Evolutionary conservation across 2,329 filamentous ascomycete species (phyloP), one percentile per base, ranked within the genome.

Genomic region (Cryphonectria japonica): DNA sequence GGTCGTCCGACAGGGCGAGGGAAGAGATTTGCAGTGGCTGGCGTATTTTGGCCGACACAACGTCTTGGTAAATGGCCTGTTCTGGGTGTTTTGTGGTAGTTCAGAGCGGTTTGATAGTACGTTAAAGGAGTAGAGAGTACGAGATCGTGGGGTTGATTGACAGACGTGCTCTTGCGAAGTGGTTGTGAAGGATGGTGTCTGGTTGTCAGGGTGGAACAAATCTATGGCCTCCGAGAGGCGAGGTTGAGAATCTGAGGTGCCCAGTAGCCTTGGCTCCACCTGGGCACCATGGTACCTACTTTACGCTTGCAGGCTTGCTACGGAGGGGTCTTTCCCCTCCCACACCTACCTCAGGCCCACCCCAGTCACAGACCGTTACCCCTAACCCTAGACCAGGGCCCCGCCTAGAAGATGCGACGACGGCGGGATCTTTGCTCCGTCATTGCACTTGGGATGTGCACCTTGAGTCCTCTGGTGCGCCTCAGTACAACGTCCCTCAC

Each of bases 11-110:
- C n/a, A 19, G 61, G 39, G 22, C 13, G 37, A 43, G 61, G 41
- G 61, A 64, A 64, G 61, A 64, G 61, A 64, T 64, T 64, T 64
- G 61, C 61, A 64, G 61, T 64, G 61, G 61, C 39, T 64, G 61
- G 39, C 37, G 39, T 26, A 32, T 46, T 46, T 29, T 43, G 61
- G 14, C 14, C n/a, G 14, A 26, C 29, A 32, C 26, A 29, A 43
- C 13, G 34, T 29, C 60, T 26, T 43, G 22, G 41, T n/a, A 29
- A 8, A 64, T n/a, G 41, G 9, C 14, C n/a, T 29, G 9, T 46
- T 14, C 7, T 46, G 39, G 22, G 13, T 46, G 3, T 29, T 43
- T 64, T n/a, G 37, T 11, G n/a, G 22, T 7, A 6, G 2, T 46
- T 43, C 41, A 29, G 39, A 32, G n/a, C 26, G 46, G 34, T 9